Evolutionary conservation across 345 rosid genomes (phyloP).

Genomic region (Eucalyptus curtisii): DNA sequence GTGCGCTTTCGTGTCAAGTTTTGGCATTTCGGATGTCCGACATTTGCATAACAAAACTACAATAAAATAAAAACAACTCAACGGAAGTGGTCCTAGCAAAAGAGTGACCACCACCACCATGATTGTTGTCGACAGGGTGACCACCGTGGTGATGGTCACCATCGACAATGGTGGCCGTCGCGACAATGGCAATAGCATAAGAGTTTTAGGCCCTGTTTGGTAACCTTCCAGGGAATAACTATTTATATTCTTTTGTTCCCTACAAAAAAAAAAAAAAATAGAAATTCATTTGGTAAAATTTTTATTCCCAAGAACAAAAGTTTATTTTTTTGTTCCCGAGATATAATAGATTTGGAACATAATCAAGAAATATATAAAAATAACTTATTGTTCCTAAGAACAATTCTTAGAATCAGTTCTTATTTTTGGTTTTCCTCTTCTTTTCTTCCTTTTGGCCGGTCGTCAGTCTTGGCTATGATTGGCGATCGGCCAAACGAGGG

Average conservation of each 20-base stretch:
- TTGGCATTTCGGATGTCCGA: too few species aligned
- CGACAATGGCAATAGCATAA: fast-evolving
- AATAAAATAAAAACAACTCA: too few species aligned
- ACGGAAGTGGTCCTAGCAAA: too few species aligned
- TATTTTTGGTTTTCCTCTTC: fast-evolving
- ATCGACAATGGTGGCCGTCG: fast-evolving
- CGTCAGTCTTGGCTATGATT: fast-evolving
- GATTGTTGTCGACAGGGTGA: fast-evolving
- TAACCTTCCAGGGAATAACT: fast-evolving
- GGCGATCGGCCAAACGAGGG: fast-evolving
- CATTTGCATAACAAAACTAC: too few species aligned
- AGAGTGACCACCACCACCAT: too few species aligned
- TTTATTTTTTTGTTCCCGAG: too few species aligned
- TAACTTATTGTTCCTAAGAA: fast-evolving
- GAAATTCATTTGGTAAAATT: fast-evolving
- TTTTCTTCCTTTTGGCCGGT: fast-evolving
- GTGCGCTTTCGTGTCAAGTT: fast-evolving
- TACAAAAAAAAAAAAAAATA: fast-evolving
- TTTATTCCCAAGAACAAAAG: fast-evolving
- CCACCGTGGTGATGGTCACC: fast-evolving
- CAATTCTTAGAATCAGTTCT: fast-evolving
- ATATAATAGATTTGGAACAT: fast-evolving
- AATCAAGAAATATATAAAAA: too few species aligned
- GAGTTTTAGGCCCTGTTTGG: too few species aligned
- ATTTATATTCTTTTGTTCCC: too few species aligned